phyloP scores from a whole-genome alignment of 1,284 basidiomycete species.

The Wolfiporia cocos region DNA sequence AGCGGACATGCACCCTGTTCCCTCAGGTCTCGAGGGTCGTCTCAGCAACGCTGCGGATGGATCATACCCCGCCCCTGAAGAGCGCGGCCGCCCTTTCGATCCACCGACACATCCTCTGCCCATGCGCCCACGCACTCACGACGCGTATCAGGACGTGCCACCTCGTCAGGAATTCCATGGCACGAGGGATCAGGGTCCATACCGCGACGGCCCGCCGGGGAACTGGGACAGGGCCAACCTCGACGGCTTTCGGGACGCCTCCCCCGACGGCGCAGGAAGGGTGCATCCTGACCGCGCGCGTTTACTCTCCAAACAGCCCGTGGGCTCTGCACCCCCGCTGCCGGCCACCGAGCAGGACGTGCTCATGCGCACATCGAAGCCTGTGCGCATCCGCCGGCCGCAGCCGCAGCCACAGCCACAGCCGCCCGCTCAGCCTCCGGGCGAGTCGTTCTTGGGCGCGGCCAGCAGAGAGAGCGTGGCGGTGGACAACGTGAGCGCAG shows the following conservation, averaged over 20 bases:
- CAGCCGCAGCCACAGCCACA: no score
- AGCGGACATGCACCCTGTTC: background rate
- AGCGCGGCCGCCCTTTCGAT: background rate
- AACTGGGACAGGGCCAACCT: slow-evolving; percentile 1
- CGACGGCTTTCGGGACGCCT: background rate
- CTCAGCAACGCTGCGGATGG: slow-evolving; percentile 1
- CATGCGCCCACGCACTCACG: slow-evolving; percentile 3
- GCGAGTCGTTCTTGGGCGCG: no score
- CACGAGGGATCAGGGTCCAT: slow-evolving; percentile 6
- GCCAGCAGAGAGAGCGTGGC: no score
- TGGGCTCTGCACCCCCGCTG: background rate
- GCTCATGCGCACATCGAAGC: slow-evolving; percentile 7
- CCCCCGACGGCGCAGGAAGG: slow-evolving; percentile 3
- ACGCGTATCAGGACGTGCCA: slow-evolving; percentile 2
- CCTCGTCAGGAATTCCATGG: slow-evolving; percentile 9
- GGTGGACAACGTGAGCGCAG: no score
- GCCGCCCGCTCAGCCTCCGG: no score
- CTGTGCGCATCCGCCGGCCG: slow-evolving; percentile 11
- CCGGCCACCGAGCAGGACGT: slow-evolving; percentile 1
- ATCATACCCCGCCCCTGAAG: background rate
- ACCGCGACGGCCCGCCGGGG: background rate
- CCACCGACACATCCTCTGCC: slow-evolving; percentile 4
- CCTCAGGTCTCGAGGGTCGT: slow-evolving; percentile 7
- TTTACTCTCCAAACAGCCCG: slow-evolving; percentile 3
- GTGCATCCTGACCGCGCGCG: slow-evolving; percentile 16